phyloP scores from a whole-genome alignment of 78 protist species.

The Speleostelium caveatum region DNA sequence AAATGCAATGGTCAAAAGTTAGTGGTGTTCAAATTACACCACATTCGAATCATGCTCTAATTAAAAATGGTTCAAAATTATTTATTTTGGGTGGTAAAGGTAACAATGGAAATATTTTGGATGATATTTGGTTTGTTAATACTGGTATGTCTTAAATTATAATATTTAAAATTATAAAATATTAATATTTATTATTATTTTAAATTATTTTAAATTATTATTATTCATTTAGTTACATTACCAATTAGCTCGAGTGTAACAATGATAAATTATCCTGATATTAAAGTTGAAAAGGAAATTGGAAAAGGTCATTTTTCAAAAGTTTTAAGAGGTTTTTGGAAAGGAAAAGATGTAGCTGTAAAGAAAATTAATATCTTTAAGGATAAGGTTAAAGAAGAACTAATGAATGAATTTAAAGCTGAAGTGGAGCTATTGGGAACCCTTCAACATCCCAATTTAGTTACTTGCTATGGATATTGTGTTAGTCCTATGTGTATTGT shows the following conservation, averaged over 20 bases:
- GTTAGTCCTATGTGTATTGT: constrained; percentile 75
- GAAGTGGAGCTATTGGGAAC: constrained; percentile 69
- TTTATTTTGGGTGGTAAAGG: constrained; percentile 68
- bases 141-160: too few species aligned
- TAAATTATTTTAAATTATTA: not conserved
- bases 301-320: constrained; percentile 76
- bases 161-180: too few species aligned
- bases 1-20: constrained; percentile 64
- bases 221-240: constrained; percentile 7
- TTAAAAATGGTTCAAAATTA: constrained; percentile 50
- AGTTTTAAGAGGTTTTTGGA: constrained; percentile 67
- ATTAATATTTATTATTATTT: not conserved
- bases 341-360: constrained; percentile 70
- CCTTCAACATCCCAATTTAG: constrained; percentile 73
- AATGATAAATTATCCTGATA: constrained; percentile 58
- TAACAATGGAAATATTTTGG: not conserved
- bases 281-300: constrained; percentile 69
- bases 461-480: constrained; percentile 61
- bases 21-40: constrained; percentile 60
- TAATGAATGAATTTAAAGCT: constrained; percentile 69
- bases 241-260: constrained; percentile 60
- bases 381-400: constrained; percentile 55
- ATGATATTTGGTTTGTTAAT: constrained; percentile 77
- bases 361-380: constrained; percentile 41
- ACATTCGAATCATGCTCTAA: constrained; percentile 43